A percentile compares a stretch with the other conserved stretches of the same genome.
phyloP scores from a whole-genome alignment of 2,329 filamentous ascomycete species.

The Stemphylium beticola region DNA sequence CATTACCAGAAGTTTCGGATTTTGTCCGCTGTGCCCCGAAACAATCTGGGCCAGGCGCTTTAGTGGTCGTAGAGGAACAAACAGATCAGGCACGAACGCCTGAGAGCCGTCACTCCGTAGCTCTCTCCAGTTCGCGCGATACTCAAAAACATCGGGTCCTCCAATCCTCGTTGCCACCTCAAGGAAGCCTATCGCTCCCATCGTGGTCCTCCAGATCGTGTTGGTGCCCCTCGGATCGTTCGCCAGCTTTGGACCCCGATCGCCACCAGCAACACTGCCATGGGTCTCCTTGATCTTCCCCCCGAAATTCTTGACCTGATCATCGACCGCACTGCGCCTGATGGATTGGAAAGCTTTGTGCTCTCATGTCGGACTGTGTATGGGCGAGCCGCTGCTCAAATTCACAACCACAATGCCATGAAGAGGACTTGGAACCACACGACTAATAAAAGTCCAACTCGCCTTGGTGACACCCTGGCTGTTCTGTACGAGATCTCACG shows the following conservation, averaged over 20 bases:
- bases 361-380: conserved; percentile 41
- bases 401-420: conserved; percentile 36
- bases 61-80: background rate
- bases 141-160: background rate
- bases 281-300: conserved; percentile 43
- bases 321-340: conserved; percentile 34
- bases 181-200: background rate
- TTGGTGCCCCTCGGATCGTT: background rate
- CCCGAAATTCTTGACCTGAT: conserved; percentile 43
- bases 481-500: conserved; percentile 35
- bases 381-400: conserved; percentile 31
- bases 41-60: background rate
- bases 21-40: background rate
- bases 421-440: conserved; percentile 33
- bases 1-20: background rate
- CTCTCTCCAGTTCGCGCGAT: background rate
- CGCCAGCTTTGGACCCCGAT: background rate
- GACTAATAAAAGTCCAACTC: conserved; percentile 18
- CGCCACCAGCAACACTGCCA: conserved; percentile 7
- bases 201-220: background rate
- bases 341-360: conserved; percentile 38
- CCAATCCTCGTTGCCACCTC: background rate
- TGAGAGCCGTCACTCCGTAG: background rate
- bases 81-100: background rate
- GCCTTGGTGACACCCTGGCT: conserved; percentile 28